Base-by-base conservation (phyloP, 768 basidiomycete genomes). In the Leccinum arenicola region DNA sequence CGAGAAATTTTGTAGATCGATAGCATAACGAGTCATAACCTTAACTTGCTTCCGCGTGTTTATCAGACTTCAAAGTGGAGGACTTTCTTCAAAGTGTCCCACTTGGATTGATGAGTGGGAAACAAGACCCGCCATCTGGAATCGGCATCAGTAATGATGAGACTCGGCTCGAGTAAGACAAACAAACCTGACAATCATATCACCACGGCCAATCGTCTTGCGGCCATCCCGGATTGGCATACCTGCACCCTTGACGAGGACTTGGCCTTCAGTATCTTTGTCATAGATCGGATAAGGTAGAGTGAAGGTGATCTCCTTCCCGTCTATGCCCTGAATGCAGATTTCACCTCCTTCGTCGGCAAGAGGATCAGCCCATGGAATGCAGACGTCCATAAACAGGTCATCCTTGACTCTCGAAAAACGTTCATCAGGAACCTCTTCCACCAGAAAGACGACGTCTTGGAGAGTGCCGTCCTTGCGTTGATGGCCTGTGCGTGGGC, bases 401-500 rank as follows among this genome's bases (percentile, higher is more conserved):
- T 88, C 84, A 60, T 87, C 80, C 43, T 80, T 79, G 15, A 80
- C 72, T 57, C 88, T 76, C 15, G 76, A 73, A 67, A 88, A 88
- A 35, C 80, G 76, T 48, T 82, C 75, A 62, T 88, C 85, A 49
- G 78, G 77, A 21, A 78, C 72, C 66, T 87, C 82, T 64, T 86
- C 83, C 31, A 89, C 75, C 52, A 88, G 71, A 64, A 89, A 89
- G 19, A 84, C 81, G 54, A 89, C 79, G 56, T 89, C 86, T 64
- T 89, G 87, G 54, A 81, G 80, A 11, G 75, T 70, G 12, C 83
- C 82, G 57, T 81, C 78, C 60, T 76, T 75, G 57, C 80, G 76
- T 64, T 89, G 85, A 72, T 88, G 85, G n/a, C 88, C 88, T 8
- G 82, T 81, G n/a, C 80, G 77, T 38, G 81, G 79, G 59, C 85